Evolutionary conservation across 768 basidiomycete species (phyloP), one percentile per base, ranked within the genome.

Genomic region (Mycena sanguinolenta): DNA sequence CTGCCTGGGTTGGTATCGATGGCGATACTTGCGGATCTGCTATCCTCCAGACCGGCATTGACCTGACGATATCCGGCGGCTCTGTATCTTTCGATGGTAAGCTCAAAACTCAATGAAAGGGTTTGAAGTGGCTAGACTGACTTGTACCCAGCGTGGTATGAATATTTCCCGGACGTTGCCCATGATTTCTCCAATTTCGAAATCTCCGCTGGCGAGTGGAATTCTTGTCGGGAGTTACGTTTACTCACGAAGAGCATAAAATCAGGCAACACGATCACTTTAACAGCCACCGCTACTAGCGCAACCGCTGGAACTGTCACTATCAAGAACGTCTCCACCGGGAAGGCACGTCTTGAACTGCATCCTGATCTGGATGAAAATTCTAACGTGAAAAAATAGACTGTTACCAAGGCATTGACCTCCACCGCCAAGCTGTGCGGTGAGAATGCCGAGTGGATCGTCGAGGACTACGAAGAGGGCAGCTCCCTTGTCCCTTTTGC

Each of bases 1-100:
- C 63, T 23, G 53, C 63, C 44, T 64, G 63, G 63, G 54, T 64
- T 57, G 63, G 63, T n/a, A 27, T 64, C 36, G 63, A 64, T 30
- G 63, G 63, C 63, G 38, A 42, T 27, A 64, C 63, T 21, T 64
- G 63, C 32, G 27, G 42, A 46, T 44, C 28, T 25, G 38, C 36
- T 52, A 34, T 63, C 52, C 36, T 63, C 50, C 32, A 34, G 28
- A 63, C 62, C 27, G 62, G 62, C 9, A 54, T 64, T 64, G 30
- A 64, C 23, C 57, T 64, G 30, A 55, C 38, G 27, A 44, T 64
- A 34, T 7, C 16, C 28, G 39, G 21, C 54, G 38, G n/a, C 53
- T 57, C 28, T 30, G 54, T 55, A 23, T 64, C 36, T 27, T 46
- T 32, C 5, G 27, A 46, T 7, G 34, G 30, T 34, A 28, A 39